A percentile compares a stretch with the other conserved stretches of the same genome.
Conservation (phyloP, 768 basidiomycete genomes). For the Hygrocybe coccinea region DNA sequence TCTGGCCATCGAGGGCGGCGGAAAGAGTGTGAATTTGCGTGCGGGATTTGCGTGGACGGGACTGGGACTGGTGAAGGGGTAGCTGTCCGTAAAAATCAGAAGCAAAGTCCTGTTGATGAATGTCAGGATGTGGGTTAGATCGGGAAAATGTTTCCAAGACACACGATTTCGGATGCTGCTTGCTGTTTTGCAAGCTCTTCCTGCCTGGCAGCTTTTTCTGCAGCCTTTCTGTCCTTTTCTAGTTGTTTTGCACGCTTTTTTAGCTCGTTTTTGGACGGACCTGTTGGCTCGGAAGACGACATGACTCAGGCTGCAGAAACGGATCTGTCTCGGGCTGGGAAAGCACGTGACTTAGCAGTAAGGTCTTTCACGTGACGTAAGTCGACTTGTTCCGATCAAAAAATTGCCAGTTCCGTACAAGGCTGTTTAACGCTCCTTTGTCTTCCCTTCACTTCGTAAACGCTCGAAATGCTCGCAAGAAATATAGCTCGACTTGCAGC, state of each 20-base stretch:
- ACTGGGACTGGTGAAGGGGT: constrained; percentile 88
- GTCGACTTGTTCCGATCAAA: no score
- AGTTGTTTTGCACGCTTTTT: constrained; percentile 90
- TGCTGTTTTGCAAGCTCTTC: constrained; percentile 66
- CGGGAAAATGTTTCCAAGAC: constrained; percentile 14
- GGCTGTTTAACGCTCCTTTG: no score
- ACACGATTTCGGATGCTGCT: constrained; percentile 60
- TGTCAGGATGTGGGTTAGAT: constrained; percentile 5
- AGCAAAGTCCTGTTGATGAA: constrained; percentile 60
- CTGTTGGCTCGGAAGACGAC: constrained; percentile 30
- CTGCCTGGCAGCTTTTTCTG: constrained; percentile 78
- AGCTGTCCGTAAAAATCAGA: constrained; percentile 78
- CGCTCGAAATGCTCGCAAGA: background rate
- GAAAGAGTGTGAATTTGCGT: constrained; percentile 63
- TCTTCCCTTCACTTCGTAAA: no score
- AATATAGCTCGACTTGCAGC: background rate
- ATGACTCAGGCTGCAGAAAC: no score
- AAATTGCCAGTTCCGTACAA: no score
- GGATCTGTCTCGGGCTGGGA: no score
- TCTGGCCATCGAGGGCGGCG: constrained; percentile 57
- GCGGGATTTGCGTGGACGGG: constrained; percentile 57
- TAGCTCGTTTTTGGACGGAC: constrained; percentile 79
- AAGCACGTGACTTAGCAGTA: no score
- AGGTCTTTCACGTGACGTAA: no score
- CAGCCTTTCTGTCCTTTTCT: constrained; percentile 85